Evolutionary conservation across 805 yeast genomes (phyloP).

Genomic region (Ogataea zsoltii): DNA sequence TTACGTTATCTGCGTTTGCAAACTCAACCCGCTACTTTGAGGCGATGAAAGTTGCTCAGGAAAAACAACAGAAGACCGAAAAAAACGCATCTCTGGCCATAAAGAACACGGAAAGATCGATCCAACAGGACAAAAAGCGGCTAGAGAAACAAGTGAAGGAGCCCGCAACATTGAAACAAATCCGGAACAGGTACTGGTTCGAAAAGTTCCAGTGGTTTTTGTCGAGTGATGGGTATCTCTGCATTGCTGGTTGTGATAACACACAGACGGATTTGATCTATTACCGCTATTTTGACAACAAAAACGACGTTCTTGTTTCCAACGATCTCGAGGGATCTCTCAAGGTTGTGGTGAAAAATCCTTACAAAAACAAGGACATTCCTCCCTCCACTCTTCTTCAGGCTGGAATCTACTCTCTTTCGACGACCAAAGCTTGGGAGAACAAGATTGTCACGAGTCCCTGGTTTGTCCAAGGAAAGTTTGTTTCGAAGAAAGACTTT

Average conservation of each 20-base stretch:
- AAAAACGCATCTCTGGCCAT: constrained; percentile 75
- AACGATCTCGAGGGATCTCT: constrained; percentile 75
- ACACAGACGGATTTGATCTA: constrained; percentile 79
- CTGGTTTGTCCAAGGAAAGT: constrained; percentile 76
- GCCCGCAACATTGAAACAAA: constrained; percentile 48
- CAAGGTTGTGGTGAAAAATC: constrained; percentile 80
- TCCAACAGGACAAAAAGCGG: constrained; percentile 68
- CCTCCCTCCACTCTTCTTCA: constrained; percentile 89
- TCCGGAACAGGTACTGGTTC: constrained; percentile 82
- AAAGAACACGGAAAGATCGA: constrained; percentile 77
- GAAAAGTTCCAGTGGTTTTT: constrained; percentile 95
- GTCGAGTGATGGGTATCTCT: constrained; percentile 84
- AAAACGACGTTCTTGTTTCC: constrained; percentile 69
- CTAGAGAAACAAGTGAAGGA: constrained; percentile 58
- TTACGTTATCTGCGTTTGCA: constrained; percentile 77
- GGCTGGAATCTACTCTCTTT: constrained; percentile 83
- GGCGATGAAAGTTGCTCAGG: constrained; percentile 69
- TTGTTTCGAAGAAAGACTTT: constrained; percentile 68
- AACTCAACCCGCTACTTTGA: constrained; percentile 84
- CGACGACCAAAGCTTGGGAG: constrained; percentile 89
- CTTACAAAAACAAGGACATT: constrained; percentile 63
- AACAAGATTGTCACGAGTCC: constrained; percentile 78
- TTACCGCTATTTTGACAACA: constrained; percentile 68
- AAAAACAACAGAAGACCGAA: constrained; percentile 79
- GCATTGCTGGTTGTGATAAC: constrained; percentile 83